phyloP scores from a whole-genome alignment of 2,329 filamentous ascomycete species.

The Elsinoe necatrix region DNA sequence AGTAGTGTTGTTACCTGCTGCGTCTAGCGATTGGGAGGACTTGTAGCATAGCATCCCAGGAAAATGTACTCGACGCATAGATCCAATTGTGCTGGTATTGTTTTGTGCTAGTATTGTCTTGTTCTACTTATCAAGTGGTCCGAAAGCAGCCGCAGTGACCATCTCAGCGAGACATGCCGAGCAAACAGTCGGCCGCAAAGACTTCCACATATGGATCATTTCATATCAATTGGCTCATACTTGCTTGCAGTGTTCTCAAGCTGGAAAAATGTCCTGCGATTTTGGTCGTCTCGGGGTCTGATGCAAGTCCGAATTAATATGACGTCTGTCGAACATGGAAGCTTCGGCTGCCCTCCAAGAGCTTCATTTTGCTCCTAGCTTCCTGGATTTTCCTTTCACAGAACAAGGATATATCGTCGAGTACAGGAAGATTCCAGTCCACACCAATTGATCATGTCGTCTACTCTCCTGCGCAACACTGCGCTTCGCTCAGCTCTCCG shows the following conservation, averaged over 20 bases:
- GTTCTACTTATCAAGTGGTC: no score
- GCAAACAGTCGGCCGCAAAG: neutral
- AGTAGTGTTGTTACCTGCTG: slow-evolving; percentile 15
- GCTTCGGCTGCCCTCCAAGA: slow-evolving; percentile 4
- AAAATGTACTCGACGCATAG: slow-evolving; percentile 17
- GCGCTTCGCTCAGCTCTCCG: slow-evolving; percentile 64
- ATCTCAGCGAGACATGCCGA: neutral
- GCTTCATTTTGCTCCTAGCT: neutral
- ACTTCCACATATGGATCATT: neutral
- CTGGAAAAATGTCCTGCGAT: neutral
- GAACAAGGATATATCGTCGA: neutral
- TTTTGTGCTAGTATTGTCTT: neutral
- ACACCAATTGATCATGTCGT: slow-evolving; percentile 53
- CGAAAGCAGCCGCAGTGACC: neutral
- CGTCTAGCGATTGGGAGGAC: slow-evolving; percentile 17
- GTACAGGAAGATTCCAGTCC: neutral
- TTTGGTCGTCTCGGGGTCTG: neutral
- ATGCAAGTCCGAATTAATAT: slow-evolving; percentile 11
- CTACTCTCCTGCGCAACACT: slow-evolving; percentile 63
- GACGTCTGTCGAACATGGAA: slow-evolving; percentile 13
- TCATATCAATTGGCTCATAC: neutral
- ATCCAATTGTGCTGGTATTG: neutral
- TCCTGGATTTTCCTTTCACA: neutral
- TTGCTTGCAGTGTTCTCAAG: no score
- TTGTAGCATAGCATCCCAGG: slow-evolving; percentile 17